Evolutionary conservation across 2,329 filamentous ascomycete genomes (phyloP), one percentile per base, ranked within the genome.

Genomic region (Neonectria hederae): DNA sequence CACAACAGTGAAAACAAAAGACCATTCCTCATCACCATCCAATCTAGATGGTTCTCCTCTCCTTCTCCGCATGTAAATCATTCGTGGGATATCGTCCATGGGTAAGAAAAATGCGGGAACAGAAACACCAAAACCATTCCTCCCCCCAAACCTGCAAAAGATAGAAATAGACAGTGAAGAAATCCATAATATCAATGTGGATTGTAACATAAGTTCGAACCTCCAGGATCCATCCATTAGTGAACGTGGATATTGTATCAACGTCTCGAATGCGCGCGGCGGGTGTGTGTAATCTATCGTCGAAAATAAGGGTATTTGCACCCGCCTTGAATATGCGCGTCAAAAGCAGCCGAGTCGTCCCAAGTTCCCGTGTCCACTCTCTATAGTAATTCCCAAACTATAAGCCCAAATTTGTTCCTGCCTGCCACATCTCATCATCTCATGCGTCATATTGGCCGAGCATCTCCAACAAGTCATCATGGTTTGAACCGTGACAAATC

Each of bases 41-140:
- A 58, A 49, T 58, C 48, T 54, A 49, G 40, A 46, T 54, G 30
- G 46, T 38, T 26, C 45, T 48, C 54, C 24, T 24, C 26, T 24
- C 24, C 30, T 14, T n/a, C 38, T 51, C 22, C 28, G 26, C 52
- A 52, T 48, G 30, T 13, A 58, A 19, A 63, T 58, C 54, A 54
- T 63, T 52, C 54, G 40, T 58, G 48, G 60, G 60, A 63, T 63
- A 63, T 63, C 60, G 43, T 63, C 30, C 60, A 46, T 42, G 43
- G 28, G n/a, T 48, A 45, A 35, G 26, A 42, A 48, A 58, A 54
- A 48, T 54, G 22, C 28, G 26, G 28, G 56, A 49, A 57, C 38
- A 49, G 38, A 55, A 11, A 57, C 14, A 49, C 14, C 24, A 4
- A 49, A 28, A 22, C 46, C 45, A 24, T 5, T 21, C 13, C 59